A percentile compares a stretch with the other conserved stretches of the same genome.
Evolutionary conservation across 2,329 filamentous ascomycete species (phyloP).

Genomic region (Ophioceras dolichostomum): DNA sequence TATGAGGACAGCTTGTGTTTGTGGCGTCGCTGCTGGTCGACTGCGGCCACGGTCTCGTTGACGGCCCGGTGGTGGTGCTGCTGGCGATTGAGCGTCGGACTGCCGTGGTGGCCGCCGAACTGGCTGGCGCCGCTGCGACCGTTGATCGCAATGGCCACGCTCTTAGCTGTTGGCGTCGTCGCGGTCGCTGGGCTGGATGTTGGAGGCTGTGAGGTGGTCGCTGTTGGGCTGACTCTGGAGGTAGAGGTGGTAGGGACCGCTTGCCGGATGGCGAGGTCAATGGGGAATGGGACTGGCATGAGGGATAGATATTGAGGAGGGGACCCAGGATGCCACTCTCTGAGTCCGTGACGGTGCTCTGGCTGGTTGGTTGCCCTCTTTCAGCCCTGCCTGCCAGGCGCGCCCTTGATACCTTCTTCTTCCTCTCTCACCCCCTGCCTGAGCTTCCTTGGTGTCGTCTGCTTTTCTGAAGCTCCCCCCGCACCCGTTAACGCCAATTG

Average conservation of each 20-base stretch:
- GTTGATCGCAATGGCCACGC: conserved; percentile 1
- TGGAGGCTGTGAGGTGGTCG: no score
- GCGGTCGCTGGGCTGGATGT: neutral
- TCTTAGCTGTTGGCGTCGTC: neutral
- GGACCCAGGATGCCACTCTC: neutral
- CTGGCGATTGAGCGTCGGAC: no score
- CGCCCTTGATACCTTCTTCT: no score
- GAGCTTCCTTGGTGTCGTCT: no score
- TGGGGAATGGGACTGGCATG: conserved; percentile 10
- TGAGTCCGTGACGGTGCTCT: no score
- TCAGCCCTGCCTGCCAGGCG: no score
- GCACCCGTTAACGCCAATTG: no score
- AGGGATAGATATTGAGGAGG: neutral
- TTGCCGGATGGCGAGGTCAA: conserved; percentile 13
- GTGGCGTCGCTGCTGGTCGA: conserved; percentile 27
- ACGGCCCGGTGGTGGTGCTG: neutral
- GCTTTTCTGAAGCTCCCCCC: no score
- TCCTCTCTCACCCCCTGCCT: no score
- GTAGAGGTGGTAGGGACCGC: no score
- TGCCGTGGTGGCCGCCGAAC: conserved; percentile 4
- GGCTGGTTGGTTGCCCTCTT: no score
- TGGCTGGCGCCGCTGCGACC: neutral
- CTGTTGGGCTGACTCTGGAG: no score
- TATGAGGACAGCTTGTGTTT: conserved; percentile 52
- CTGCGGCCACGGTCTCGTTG: neutral